Base-by-base conservation (phyloP, 768 basidiomycete species). In the Suillus variegatus region DNA sequence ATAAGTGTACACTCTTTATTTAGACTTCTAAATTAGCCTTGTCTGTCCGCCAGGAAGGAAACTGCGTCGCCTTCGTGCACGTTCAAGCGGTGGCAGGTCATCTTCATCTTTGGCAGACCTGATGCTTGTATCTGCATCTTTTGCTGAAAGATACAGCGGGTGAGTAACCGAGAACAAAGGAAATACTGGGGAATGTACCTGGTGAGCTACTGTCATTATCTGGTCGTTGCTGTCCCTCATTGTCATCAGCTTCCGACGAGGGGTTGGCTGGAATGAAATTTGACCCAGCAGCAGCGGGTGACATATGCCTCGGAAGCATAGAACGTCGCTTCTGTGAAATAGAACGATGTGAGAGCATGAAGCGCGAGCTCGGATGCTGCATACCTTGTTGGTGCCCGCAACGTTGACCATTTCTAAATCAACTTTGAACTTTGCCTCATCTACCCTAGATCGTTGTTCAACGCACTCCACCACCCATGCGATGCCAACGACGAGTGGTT, bases 391-490 rank as follows among this genome's bases (percentile, higher is more conserved):
- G 8, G 77, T 80, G 22, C 88, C 87, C 5, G 85, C 85, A 28
- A 90, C 80, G 62, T 89, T 87, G 61, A 80, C 78, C 41, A 70
- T 6, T 22, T 86, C 87, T 4, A 93, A 77, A 70, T 92, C 87
- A 61, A 94, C 82, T 40, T 88, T 76, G 72, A 87, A 92, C 52
- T 78, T 82, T 4, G 79, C 75, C 73, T 94, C 94, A 28, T 89
- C 91, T 4, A 91, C 85, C 54, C 77, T 84, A 46, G 75, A 75
- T 54, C 84, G 82, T 67, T 88, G 85, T 70, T 95, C 93, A 2
- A 85, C 90, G 68, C 93, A 96, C 71, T 93, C 88, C 2, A 95
- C 91, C 6, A 96, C 91, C 94, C 94, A 95, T 20, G 87, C 90
- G 69, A 95, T 92, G 9, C 93, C 91, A 18, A 97, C 90, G 18